Base-by-base conservation (phyloP, 148 eudicot genomes). In the Talinum fruticosum region DNA sequence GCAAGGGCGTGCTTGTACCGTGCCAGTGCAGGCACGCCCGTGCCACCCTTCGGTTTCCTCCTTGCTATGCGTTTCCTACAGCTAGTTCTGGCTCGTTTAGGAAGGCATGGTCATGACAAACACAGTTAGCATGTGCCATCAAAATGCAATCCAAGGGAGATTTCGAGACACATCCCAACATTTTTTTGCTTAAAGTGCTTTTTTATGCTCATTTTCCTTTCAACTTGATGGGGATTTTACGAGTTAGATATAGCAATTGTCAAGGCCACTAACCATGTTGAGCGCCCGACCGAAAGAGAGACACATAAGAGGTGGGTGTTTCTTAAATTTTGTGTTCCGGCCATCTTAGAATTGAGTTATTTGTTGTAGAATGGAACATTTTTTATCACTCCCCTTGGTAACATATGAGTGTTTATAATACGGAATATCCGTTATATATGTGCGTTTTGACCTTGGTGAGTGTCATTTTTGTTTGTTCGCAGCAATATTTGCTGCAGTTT, bases 251-350 rank as follows among this genome's bases (percentile, higher is more conserved):
- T 95, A 74, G 91, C 97, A 30, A 81, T 95, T 79, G 97, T 95
- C 44, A 93, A 86, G 88, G 94, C 97, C 35, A 95, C 99, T 57
- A 93, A 95, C 85, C 99, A 95, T 81, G 92, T 88, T 41, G 99
- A 96, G 82, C 90, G 89, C 29, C 97, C 93, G 1, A 92, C 97
- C 2, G n/a, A 96, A 96, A 85, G 99, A 96, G 80, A 91, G 83
- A 66, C 89, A 96, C 84, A 89, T 96, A 23, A 83, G 90, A 87
- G 94, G 99, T 93, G 24, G 75, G 89, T 79, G 75, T 57, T 69
- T 30, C 6, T 37, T 66, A 44, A 32, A 38, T 33, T 18, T 47
- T 72, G 28, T 34, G 5, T 18, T 36, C 23, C 54, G 32, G 71
- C 7, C 65, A 32, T 32, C 28, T 24, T 62, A 35, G 66, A 38